Conservation (phyloP, 352 stramenopile genomes). For the Phytophthora macrochlamydospora region DNA sequence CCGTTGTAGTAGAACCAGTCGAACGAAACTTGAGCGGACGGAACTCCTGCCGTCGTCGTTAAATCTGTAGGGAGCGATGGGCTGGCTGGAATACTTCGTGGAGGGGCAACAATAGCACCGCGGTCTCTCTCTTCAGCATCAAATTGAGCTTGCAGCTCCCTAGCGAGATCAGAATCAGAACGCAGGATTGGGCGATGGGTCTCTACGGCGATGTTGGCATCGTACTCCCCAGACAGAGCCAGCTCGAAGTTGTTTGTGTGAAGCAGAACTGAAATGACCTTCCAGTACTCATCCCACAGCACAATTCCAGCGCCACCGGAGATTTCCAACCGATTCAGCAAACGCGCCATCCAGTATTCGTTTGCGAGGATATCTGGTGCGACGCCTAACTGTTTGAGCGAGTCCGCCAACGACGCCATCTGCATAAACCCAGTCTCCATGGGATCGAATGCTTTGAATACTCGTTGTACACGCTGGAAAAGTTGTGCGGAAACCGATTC, state of each 20-base stretch:
- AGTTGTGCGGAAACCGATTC: slow-evolving; percentile 76
- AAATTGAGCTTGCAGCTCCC: slow-evolving; percentile 80
- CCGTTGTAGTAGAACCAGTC: slow-evolving; percentile 49
- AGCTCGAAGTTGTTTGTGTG: slow-evolving; percentile 73
- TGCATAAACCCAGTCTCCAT: slow-evolving; percentile 91
- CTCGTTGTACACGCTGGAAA: slow-evolving; percentile 85
- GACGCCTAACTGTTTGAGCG: slow-evolving; percentile 75
- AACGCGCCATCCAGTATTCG: slow-evolving; percentile 70
- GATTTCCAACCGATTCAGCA: slow-evolving; percentile 64
- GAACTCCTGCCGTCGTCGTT: neutral
- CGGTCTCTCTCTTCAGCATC: slow-evolving; percentile 50
- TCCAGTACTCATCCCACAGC: slow-evolving; percentile 94
- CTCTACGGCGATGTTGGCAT: slow-evolving; percentile 5
- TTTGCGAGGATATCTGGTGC: slow-evolving; percentile 48
- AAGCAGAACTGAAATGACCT: slow-evolving; percentile 77
- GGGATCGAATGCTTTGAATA: slow-evolving; percentile 89
- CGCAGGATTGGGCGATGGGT: slow-evolving; percentile 25
- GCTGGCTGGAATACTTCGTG: neutral
- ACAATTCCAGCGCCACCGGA: slow-evolving; percentile 85
- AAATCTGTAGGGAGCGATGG: neutral
- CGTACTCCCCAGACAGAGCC: slow-evolving; percentile 58
- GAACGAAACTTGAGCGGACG: slow-evolving; percentile 18
- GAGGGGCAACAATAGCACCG: neutral
- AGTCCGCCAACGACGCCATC: slow-evolving; percentile 57
- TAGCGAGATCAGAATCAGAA: slow-evolving; percentile 73